Conservation (phyloP, 352 stramenopile species). For the Blastocystis sp. region DNA sequence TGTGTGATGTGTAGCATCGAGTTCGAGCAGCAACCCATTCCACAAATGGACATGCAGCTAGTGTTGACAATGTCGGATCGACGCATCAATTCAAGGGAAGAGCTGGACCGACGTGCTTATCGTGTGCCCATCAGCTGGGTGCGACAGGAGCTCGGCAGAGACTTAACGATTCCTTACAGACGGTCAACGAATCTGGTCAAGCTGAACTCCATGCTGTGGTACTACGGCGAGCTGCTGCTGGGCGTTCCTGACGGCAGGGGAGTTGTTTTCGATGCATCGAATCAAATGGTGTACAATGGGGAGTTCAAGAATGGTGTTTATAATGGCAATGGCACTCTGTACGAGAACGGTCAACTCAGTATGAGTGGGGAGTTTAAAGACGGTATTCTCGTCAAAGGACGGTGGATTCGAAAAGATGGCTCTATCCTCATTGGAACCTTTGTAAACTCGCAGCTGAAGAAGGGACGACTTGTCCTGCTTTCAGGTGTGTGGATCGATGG, state of each 20-base stretch:
- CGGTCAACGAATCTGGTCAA: neutral
- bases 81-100: neutral
- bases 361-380: neutral
- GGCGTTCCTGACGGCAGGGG: neutral
- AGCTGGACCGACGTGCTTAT: neutral
- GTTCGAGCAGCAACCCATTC: neutral
- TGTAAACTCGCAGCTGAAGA: neutral
- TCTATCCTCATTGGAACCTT: neutral
- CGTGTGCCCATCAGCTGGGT: neutral
- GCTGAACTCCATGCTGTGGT: neutral
- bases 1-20: neutral
- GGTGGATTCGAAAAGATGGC: neutral
- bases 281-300: constrained; percentile 5
- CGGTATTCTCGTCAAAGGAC: neutral
- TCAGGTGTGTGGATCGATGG: neutral
- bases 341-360: neutral
- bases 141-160: neutral
- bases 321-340: neutral
- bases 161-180: neutral
- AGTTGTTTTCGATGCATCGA: neutral
- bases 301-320: neutral
- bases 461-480: neutral
- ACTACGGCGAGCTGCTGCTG: neutral
- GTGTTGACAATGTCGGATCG: neutral
- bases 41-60: neutral